phyloP scores from a whole-genome alignment of 2,329 filamentous ascomycete species.

The Aciculosporium take region DNA sequence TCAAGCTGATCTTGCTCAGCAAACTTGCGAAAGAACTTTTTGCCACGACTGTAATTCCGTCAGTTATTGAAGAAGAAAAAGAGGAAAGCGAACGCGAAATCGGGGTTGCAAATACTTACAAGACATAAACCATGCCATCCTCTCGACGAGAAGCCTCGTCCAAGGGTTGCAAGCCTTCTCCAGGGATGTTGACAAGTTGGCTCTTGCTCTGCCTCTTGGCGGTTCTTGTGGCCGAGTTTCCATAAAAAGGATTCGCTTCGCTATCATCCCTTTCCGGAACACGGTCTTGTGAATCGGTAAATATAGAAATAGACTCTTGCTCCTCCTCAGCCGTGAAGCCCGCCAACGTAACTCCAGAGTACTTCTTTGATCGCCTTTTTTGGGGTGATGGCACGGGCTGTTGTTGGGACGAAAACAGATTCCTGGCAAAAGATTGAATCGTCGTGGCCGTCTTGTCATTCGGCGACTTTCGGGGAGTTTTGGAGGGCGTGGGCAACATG shows the following conservation, averaged over 20 bases:
- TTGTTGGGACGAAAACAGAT: constrained; percentile 45
- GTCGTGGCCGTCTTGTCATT: constrained; percentile 35
- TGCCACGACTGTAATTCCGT: constrained; percentile 49
- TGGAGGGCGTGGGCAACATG: constrained; percentile 65
- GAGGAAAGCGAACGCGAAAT: background rate
- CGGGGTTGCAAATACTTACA: constrained; percentile 42
- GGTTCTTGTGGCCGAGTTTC: constrained; percentile 27
- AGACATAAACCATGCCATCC: constrained; percentile 62
- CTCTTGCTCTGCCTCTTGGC: constrained; percentile 39
- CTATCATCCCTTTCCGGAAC: constrained; percentile 53
- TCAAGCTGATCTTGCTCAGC: constrained; percentile 23
- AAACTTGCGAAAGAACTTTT: constrained; percentile 63
- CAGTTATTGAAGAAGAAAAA: background rate
- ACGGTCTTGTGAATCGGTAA: constrained; percentile 66
- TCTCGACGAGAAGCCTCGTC: constrained; percentile 49
- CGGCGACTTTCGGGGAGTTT: constrained; percentile 56
- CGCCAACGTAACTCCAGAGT: constrained; percentile 38
- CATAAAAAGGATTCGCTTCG: constrained; percentile 59
- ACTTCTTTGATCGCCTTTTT: constrained; percentile 43
- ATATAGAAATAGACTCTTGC: constrained; percentile 53
- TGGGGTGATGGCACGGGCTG: constrained; percentile 45
- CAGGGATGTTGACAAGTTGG: constrained; percentile 38
- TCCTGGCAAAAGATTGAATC: constrained; percentile 42
- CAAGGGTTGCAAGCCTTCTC: constrained; percentile 43
- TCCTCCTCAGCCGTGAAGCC: constrained; percentile 45